Conservation (phyloP, 257 asterid species). For the Solanum ahanhuiri region DNA sequence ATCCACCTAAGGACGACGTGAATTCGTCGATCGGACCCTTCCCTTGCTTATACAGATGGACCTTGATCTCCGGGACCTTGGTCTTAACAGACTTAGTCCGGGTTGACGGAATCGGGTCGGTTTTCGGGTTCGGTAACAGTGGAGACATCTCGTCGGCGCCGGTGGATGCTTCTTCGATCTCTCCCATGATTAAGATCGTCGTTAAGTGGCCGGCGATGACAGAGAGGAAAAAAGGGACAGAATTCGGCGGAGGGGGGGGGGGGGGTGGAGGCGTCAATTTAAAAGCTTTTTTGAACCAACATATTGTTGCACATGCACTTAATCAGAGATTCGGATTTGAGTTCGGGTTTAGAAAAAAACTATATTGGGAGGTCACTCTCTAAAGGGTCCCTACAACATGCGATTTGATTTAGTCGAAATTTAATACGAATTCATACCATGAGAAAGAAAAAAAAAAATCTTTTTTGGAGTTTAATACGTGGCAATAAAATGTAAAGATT, state of each 20-base stretch:
- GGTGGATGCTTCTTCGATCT: slow-evolving; percentile 17
- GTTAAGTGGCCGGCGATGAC: not conserved
- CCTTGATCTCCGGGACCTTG: slow-evolving; percentile 64
- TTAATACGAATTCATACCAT: no score
- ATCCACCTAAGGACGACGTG: slow-evolving; percentile 45
- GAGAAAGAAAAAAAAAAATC: no score
- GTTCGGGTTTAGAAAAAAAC: no score
- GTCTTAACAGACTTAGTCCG: slow-evolving; percentile 38
- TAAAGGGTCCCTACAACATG: not conserved
- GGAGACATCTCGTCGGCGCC: slow-evolving; percentile 32
- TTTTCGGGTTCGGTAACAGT: slow-evolving; percentile 16
- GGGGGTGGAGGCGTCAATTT: not conserved
- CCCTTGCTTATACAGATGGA: slow-evolving; percentile 56
- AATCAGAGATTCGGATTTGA: not conserved
- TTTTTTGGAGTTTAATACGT: no score
- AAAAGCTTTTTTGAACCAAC: not conserved
- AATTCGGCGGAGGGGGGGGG: not conserved
- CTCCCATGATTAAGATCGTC: slow-evolving; percentile 4
- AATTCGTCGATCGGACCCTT: slow-evolving; percentile 72
- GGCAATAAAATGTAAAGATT: not conserved
- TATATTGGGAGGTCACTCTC: no score
- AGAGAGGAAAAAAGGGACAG: not conserved
- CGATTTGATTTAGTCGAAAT: not conserved
- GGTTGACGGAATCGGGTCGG: slow-evolving; percentile 9
- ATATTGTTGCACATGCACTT: not conserved